These are phyloP conservation scores for Chaetoceros muelleri DNA, from an alignment of 108 stramenopile genomes.

Conservation along the genomic window DNA sequence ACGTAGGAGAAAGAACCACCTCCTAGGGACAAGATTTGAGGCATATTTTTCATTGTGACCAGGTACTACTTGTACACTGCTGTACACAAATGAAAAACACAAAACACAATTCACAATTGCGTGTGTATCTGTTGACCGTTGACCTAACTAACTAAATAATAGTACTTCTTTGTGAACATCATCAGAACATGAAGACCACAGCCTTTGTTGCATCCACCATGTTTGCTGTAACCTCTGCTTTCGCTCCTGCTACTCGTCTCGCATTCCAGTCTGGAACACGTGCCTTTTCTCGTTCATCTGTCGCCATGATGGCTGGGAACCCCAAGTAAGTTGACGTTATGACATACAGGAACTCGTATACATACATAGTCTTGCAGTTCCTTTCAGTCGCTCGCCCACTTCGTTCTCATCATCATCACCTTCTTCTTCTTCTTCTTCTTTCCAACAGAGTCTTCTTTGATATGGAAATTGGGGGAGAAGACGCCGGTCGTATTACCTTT, in stretches of 20 bases:
- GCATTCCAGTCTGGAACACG: constrained; percentile 37
- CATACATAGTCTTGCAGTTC: neutral
- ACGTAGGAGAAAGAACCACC: too few relatives aligned
- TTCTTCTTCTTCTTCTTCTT: neutral
- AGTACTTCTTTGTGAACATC: neutral
- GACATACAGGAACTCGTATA: neutral
- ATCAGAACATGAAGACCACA: constrained; percentile 20
- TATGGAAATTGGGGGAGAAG: constrained; percentile 86
- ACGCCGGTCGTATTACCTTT: constrained; percentile 84
- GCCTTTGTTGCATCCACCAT: constrained; percentile 26
- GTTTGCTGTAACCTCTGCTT: constrained; percentile 24
- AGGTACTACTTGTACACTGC: too few relatives aligned
- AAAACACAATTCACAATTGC: too few relatives aligned
- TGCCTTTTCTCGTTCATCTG: constrained; percentile 51
- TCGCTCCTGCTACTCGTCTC: constrained; percentile 36
- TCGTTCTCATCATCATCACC: constrained; percentile 1
- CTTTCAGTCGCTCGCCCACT: neutral
- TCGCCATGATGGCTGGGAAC: constrained; percentile 46
- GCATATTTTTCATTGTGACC: too few relatives aligned
- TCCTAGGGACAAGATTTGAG: too few relatives aligned
- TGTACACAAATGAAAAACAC: too few relatives aligned
- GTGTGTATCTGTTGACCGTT: too few relatives aligned
- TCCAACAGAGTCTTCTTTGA: constrained; percentile 73
- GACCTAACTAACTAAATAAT: neutral
- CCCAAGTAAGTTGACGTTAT: constrained; percentile 37